phyloP scores from a whole-genome alignment of 805 yeast genomes.

The Candida golubevii region DNA sequence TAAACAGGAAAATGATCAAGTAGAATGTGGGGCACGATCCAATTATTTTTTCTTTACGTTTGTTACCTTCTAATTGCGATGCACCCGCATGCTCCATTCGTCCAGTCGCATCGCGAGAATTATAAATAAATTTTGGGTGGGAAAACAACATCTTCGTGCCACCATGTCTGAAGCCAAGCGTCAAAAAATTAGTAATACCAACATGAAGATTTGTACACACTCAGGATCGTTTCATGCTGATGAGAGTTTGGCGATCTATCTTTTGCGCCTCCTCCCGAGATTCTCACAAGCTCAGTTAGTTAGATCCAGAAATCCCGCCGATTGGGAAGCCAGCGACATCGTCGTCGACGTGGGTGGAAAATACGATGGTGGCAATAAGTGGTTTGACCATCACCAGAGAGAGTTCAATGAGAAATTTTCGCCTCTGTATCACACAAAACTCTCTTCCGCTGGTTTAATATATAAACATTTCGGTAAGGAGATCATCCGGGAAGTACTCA shows the following conservation, averaged over 20 bases:
- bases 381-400: conserved; percentile 95
- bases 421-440: conserved; percentile 60
- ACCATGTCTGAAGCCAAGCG: conserved; percentile 21
- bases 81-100: conserved; percentile 1
- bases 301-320: conserved; percentile 78
- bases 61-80: neutral
- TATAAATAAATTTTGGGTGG: conserved; percentile 2
- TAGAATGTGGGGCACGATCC: too few relatives aligned
- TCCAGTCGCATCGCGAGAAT: conserved; percentile 12
- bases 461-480: conserved; percentile 82
- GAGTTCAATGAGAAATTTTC: conserved; percentile 78
- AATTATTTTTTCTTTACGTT: too few relatives aligned
- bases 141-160: conserved; percentile 1
- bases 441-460: conserved; percentile 90
- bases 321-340: conserved; percentile 83
- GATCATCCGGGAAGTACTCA: conserved; percentile 52
- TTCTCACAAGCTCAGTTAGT: conserved; percentile 63
- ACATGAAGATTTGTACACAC: conserved; percentile 75
- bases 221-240: conserved; percentile 97
- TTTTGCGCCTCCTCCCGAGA: conserved; percentile 69
- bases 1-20: too few relatives aligned
- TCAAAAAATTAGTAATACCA: conserved; percentile 13
- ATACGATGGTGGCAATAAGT: conserved; percentile 72
- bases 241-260: conserved; percentile 88
- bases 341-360: conserved; percentile 94